Percentiles rank a stretch among this genome's conserved stretches.
Conservation (phyloP, 2,329 filamentous ascomycete genomes). For the Coniochaeta ligniaria region DNA sequence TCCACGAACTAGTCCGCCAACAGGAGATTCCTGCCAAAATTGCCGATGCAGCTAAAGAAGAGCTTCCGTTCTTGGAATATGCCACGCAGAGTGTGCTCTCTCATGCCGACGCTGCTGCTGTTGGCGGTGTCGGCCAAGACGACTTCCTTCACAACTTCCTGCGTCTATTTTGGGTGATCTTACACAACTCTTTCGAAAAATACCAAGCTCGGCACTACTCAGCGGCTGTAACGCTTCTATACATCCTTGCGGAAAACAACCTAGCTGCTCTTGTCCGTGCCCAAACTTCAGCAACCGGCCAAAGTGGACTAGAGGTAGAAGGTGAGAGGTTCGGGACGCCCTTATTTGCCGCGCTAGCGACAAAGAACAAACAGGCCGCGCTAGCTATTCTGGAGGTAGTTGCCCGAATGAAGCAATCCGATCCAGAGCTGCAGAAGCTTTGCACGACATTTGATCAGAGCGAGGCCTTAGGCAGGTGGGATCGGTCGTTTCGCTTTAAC, state of each 20-base stretch:
- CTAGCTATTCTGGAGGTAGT: not conserved
- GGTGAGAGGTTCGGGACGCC: not conserved
- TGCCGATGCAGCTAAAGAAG: not conserved
- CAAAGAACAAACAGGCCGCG: not conserved
- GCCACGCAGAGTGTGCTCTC: not conserved
- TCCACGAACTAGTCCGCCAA: not conserved
- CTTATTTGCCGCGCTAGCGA: not conserved
- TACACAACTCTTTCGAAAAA: not conserved
- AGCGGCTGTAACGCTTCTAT: not conserved
- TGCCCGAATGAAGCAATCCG: not conserved
- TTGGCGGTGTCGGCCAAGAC: not conserved
- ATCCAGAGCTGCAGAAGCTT: not conserved
- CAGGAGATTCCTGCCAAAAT: not conserved
- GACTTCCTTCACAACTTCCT: not conserved
- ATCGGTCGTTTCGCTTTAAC: not conserved
- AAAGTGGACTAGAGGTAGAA: not conserved
- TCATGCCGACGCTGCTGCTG: not conserved
- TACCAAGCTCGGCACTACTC: not conserved
- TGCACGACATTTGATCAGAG: not conserved
- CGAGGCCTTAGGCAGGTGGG: not conserved
- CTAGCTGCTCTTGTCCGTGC: not conserved
- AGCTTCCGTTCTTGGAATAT: not conserved
- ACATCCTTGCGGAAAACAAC: constrained; percentile 1
- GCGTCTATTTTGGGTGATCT: not conserved
- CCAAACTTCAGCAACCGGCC: not conserved